Base-by-base conservation (phyloP, 2,329 filamentous ascomycete species). In the Coniochaeta sp. region DNA sequence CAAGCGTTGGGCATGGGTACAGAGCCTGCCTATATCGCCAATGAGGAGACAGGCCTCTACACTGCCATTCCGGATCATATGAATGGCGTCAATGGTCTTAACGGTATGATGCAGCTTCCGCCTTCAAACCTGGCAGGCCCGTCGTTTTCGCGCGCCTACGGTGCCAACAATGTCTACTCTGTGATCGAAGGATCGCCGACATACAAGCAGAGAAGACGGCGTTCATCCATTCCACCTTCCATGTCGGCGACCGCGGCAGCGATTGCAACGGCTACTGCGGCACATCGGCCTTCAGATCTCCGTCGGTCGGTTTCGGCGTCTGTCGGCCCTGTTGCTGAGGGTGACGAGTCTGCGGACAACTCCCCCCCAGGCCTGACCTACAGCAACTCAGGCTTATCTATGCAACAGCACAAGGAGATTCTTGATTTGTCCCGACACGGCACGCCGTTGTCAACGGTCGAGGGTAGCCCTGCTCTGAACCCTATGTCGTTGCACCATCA, bases 1-100 rank as follows among this genome's bases (percentile, higher is more conserved):
- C 91, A 97, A 75, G 86, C 90, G 16, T 77, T 95, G 62, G 87
- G 85, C 64, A 88, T 96, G 66, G 85, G 89, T 62, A 83, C 89
- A 44, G 95, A 99, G 79, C 92, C 95, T 11, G 91, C 95, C 11
- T 99, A 98, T 78, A 96, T 99, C 73, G 91, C 93, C 64, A 97
- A 97, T 72, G 95, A 99, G 78, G 95, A 98, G 74, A 96, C 93
- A 54, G 93, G 93, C 62, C 82, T 98, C 56, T 98, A 97, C 82
- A 93, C 92, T 59, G 93, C 91, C 52, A 96, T 98, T 67, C 92
- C 93, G n/a, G 93, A 98, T 69, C 88, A 96, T 70, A 81, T 90
- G 67, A 78, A 77, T 62, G 82, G 87, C 61, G 87, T 91, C 65
- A 86, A 87, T 65, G 85, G 85, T 16, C 87, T 96, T 71, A 91